Conservation (phyloP, 768 basidiomycete genomes). For the Mycena crocata region DNA sequence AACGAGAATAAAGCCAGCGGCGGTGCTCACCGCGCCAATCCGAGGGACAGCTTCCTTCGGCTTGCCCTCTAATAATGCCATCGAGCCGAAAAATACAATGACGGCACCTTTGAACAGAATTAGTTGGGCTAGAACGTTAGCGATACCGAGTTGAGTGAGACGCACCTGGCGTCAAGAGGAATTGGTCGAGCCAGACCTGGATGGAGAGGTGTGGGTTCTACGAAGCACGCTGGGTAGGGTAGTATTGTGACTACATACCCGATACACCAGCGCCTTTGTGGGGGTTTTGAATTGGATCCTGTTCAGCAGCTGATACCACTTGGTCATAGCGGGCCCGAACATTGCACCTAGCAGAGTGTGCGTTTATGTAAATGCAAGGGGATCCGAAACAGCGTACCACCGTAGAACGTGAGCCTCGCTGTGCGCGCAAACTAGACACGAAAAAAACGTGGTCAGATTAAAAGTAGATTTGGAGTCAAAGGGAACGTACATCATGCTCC, state of each 20-base stretch:
- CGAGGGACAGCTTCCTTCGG: conserved; percentile 59
- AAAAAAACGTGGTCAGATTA: background rate
- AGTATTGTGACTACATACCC: conserved; percentile 55
- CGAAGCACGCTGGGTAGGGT: background rate
- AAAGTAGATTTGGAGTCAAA: conserved; percentile 4
- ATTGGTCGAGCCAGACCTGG: conserved; percentile 89
- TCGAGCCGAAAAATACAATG: conserved; percentile 71
- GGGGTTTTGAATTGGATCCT: conserved; percentile 75
- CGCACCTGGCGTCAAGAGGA: conserved; percentile 76
- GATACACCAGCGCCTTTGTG: conserved; percentile 67
- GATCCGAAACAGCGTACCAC: conserved; percentile 57
- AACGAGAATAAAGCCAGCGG: background rate
- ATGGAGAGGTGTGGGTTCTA: background rate
- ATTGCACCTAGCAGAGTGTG: conserved; percentile 58
- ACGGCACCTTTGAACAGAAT: conserved; percentile 50
- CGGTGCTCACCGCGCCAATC: conserved; percentile 53
- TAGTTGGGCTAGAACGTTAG: no score
- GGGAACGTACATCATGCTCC: conserved; percentile 78
- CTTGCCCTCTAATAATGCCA: conserved; percentile 86
- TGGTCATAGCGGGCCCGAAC: conserved; percentile 86
- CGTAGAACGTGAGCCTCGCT: conserved; percentile 76
- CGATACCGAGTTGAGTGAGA: background rate
- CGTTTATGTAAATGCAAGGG: background rate
- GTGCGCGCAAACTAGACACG: conserved; percentile 64
- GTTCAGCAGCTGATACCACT: conserved; percentile 83